Conservation (phyloP, 371 early-diverging fungal species). For the Mucor piriformis region DNA sequence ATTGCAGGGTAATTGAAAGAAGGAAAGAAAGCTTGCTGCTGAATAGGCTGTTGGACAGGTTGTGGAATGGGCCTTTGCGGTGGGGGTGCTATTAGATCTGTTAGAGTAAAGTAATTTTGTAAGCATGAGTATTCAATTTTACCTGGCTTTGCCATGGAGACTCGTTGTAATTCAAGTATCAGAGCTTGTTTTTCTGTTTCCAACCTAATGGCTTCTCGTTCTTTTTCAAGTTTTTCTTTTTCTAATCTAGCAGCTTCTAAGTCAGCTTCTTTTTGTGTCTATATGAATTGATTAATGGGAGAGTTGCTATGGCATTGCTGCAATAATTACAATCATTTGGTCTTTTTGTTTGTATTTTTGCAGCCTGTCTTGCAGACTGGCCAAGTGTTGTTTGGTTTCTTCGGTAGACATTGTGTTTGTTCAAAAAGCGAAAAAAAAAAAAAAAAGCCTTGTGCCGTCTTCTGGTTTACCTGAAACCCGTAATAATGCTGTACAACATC, state of each 20-base stretch:
- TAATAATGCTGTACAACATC: background rate
- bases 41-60: constrained; percentile 8
- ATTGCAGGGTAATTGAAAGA: constrained; percentile 24
- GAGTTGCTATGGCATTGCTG: background rate
- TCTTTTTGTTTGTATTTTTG: constrained; percentile 19
- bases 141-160: constrained; percentile 1
- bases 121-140: background rate
- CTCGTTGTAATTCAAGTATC: constrained; percentile 16
- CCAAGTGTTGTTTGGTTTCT: constrained; percentile 4
- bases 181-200: constrained; percentile 26
- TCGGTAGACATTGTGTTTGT: background rate
- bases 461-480: background rate
- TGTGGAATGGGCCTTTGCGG: background rate
- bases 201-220: constrained; percentile 17
- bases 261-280: constrained; percentile 52
- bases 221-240: constrained; percentile 26
- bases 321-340: constrained; percentile 22
- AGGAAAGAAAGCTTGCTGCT: constrained; percentile 9
- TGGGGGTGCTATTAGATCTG: background rate
- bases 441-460: background rate
- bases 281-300: constrained; percentile 45
- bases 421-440: background rate
- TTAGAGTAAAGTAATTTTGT: background rate
- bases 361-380: constrained; percentile 20
- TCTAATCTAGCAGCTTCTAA: constrained; percentile 33